Evolutionary conservation across 1,284 basidiomycete species (phyloP).

Genomic region (Sporisorium reilianum): DNA sequence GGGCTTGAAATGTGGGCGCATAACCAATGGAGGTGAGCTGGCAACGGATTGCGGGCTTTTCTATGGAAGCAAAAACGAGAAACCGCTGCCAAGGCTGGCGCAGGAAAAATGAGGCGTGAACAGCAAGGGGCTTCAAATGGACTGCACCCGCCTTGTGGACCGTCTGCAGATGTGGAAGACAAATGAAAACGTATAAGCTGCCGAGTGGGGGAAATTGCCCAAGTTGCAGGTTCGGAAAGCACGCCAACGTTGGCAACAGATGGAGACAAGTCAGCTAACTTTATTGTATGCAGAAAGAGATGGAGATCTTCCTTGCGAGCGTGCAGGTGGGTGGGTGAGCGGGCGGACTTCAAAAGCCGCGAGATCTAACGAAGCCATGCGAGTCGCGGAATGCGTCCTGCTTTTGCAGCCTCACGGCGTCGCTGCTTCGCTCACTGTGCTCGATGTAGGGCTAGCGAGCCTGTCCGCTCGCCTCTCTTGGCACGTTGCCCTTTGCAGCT

Average conservation of each 20-base stretch:
- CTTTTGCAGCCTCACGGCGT: background rate
- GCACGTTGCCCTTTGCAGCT: too few species aligned
- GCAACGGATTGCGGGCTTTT: background rate
- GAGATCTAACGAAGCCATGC: background rate
- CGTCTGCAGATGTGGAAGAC: background rate
- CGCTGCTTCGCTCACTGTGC: background rate
- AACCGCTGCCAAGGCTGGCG: background rate
- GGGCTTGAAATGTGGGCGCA: conserved; percentile 7
- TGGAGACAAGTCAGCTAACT: background rate
- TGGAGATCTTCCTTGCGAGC: background rate
- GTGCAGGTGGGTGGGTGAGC: too few species aligned
- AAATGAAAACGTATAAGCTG: too few species aligned
- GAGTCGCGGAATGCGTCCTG: conserved; percentile 2
- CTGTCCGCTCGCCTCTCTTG: too few species aligned
- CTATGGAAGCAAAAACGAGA: too few species aligned
- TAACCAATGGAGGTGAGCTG: conserved; percentile 1
- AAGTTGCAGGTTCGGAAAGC: too few species aligned
- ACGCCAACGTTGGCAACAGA: too few species aligned
- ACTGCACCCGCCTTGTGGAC: background rate
- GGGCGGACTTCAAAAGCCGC: background rate
- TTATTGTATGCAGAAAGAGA: too few species aligned
- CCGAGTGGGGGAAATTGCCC: too few species aligned
- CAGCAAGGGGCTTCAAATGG: conserved; percentile 9
- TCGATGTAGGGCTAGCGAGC: too few species aligned
- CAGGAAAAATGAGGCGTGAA: conserved; percentile 5